Percentiles rank a stretch among this genome's conserved stretches.
These are phyloP conservation scores for Tripterygium wilfordii DNA, from an alignment of 177 flowering plant species.

Conservation along the genomic window DNA sequence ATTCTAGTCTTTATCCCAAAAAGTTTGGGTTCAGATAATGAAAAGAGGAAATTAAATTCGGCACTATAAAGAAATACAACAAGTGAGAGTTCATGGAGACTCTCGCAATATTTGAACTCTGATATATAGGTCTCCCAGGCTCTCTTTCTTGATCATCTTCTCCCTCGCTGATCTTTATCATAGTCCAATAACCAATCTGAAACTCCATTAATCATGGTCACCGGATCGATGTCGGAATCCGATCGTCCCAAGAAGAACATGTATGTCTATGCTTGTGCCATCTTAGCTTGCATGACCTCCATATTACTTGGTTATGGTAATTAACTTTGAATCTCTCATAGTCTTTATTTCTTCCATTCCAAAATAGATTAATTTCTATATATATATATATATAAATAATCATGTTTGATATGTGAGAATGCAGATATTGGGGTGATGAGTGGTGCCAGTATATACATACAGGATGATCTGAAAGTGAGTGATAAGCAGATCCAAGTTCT, in stretches of 20 bases:
- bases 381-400: too few relatives aligned
- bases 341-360: not conserved
- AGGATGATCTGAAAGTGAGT: constrained; percentile 46
- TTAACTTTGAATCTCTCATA: not conserved
- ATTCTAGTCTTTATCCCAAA: too few relatives aligned
- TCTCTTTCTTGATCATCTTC: too few relatives aligned
- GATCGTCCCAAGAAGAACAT: constrained; percentile 44
- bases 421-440: constrained; percentile 93
- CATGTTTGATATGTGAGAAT: too few relatives aligned
- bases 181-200: constrained; percentile 7
- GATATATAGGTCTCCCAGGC: too few relatives aligned
- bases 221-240: constrained; percentile 27
- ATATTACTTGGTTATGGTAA: constrained; percentile 54
- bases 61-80: too few relatives aligned
- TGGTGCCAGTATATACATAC: constrained; percentile 68
- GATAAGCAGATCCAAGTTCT: constrained; percentile 62
- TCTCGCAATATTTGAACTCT: too few relatives aligned
- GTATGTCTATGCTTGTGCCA: constrained; percentile 52
- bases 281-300: constrained; percentile 69
- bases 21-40: too few relatives aligned
- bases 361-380: not conserved
- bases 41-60: too few relatives aligned
- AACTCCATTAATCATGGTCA: too few relatives aligned
- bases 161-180: too few relatives aligned
- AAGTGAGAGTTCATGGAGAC: too few relatives aligned